A percentile compares a stretch with the other conserved stretches of the same genome.
phyloP scores from a whole-genome alignment of 768 basidiomycete genomes.

The Postia placenta region DNA sequence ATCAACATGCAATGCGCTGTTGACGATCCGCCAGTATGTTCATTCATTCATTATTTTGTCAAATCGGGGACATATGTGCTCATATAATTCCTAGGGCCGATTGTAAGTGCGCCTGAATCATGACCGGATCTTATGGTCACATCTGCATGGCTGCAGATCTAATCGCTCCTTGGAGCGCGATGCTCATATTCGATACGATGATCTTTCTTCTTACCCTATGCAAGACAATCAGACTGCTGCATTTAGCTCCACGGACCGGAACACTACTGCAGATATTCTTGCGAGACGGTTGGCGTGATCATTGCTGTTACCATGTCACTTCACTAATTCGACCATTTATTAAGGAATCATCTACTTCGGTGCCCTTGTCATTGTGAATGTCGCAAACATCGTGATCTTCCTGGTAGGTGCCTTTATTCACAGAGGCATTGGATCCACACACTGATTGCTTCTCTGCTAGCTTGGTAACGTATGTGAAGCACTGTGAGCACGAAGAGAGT shows the following conservation, averaged over 20 bases:
- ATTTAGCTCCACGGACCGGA: neutral
- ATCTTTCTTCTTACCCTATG: slow-evolving; percentile 10
- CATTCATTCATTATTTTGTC: neutral
- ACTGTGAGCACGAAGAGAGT: neutral
- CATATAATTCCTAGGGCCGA: neutral
- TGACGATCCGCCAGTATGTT: neutral
- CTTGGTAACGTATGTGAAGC: neutral
- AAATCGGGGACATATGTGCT: neutral
- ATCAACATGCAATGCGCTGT: neutral
- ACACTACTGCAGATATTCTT: slow-evolving; percentile 10
- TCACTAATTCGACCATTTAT: neutral
- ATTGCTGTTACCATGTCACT: no score
- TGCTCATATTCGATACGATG: slow-evolving; percentile 14
- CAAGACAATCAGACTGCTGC: slow-evolving; percentile 7
- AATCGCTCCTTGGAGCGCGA: slow-evolving; percentile 10
- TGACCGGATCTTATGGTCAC: neutral
- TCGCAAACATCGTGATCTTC: slow-evolving; percentile 13
- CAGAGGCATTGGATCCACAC: neutral
- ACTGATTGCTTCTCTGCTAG: no score
- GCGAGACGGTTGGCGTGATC: slow-evolving; percentile 12
- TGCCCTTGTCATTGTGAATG: slow-evolving; percentile 7
- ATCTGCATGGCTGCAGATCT: slow-evolving; percentile 8
- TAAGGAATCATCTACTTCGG: slow-evolving; percentile 13
- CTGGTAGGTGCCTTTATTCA: slow-evolving; percentile 3
- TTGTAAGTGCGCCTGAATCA: neutral